Percentiles rank a stretch among this genome's conserved stretches.
phyloP scores from a whole-genome alignment of 176 grass and related monocot species.

The Aegilops speltoides region DNA sequence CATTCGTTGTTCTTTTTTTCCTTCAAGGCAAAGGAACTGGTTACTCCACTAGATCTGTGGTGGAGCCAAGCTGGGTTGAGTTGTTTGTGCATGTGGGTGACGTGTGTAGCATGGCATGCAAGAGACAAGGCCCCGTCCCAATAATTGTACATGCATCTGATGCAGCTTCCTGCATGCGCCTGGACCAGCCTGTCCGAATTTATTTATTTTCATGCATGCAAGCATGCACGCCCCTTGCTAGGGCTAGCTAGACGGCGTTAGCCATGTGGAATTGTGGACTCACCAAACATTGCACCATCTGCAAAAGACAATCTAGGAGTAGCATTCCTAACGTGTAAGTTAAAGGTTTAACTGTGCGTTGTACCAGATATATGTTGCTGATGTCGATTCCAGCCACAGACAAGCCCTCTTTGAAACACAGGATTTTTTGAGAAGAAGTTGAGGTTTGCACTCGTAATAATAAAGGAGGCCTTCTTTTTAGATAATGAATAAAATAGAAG shows the following conservation, averaged over 20 bases:
- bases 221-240: slow-evolving; percentile 14
- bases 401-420: too few species aligned
- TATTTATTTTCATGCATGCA: slow-evolving; percentile 9
- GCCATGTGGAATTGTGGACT: slow-evolving; percentile 33
- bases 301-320: not conserved
- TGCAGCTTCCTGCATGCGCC: not conserved
- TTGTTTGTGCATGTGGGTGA: slow-evolving; percentile 18
- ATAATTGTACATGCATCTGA: slow-evolving; percentile 48
- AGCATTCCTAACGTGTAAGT: not conserved
- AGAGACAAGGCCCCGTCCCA: slow-evolving; percentile 27
- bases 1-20: not conserved
- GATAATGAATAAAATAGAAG: not conserved
- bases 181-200: slow-evolving; percentile 27
- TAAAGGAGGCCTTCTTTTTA: not conserved
- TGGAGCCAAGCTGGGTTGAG: slow-evolving; percentile 33
- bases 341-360: not conserved
- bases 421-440: too few species aligned
- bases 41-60: not conserved
- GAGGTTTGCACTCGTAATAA: not conserved
- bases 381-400: too few species aligned
- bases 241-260: slow-evolving; percentile 16
- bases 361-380: not conserved
- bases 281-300: slow-evolving; percentile 19
- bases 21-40: slow-evolving; percentile 35
- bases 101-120: slow-evolving; percentile 35